These are phyloP conservation scores for Diaporthe ilicicola DNA, from an alignment of 2,329 filamentous ascomycete genomes.

Conservation along the genomic window DNA sequence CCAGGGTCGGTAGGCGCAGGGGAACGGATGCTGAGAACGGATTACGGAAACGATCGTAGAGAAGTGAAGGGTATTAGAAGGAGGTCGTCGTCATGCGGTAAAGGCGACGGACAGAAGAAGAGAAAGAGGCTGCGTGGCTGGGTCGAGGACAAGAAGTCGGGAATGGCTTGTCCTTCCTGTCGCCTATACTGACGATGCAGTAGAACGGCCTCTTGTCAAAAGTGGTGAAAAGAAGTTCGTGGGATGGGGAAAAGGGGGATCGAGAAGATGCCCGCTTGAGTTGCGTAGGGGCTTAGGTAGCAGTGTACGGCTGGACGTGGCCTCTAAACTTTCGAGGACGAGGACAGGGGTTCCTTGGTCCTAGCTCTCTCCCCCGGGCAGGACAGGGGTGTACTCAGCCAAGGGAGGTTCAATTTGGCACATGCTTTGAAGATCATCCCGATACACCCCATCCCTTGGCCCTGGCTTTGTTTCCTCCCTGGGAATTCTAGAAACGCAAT, in stretches of 20 bases:
- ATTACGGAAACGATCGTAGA: constrained; percentile 49
- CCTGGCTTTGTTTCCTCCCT: not conserved
- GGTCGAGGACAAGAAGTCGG: constrained; percentile 4
- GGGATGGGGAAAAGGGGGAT: constrained; percentile 32
- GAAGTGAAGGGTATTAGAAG: constrained; percentile 54
- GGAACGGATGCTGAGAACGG: constrained; percentile 21
- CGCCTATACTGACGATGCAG: constrained; percentile 24
- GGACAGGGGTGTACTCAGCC: not conserved
- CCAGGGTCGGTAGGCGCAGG: not conserved
- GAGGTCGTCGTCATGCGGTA: constrained; percentile 39
- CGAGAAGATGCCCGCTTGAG: constrained; percentile 13
- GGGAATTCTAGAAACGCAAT: not conserved
- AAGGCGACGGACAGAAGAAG: constrained; percentile 36
- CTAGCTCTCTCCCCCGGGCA: constrained; percentile 5
- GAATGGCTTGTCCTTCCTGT: constrained; percentile 28
- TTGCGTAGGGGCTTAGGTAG: constrained; percentile 19
- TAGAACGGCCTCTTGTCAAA: constrained; percentile 17
- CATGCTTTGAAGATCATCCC: constrained; percentile 23
- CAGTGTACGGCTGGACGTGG: constrained; percentile 16
- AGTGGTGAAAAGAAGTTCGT: constrained; percentile 26
- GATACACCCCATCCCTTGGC: constrained; percentile 7
- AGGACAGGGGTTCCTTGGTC: not conserved
- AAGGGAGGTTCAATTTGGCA: constrained; percentile 13
- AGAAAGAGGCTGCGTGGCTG: constrained; percentile 33
- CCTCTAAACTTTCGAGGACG: constrained; percentile 8